Percentiles rank a stretch among this genome's conserved stretches.
These are phyloP conservation scores for Suillus fuscotomentosus DNA, from an alignment of 768 basidiomycete species.

Conservation along the genomic window DNA sequence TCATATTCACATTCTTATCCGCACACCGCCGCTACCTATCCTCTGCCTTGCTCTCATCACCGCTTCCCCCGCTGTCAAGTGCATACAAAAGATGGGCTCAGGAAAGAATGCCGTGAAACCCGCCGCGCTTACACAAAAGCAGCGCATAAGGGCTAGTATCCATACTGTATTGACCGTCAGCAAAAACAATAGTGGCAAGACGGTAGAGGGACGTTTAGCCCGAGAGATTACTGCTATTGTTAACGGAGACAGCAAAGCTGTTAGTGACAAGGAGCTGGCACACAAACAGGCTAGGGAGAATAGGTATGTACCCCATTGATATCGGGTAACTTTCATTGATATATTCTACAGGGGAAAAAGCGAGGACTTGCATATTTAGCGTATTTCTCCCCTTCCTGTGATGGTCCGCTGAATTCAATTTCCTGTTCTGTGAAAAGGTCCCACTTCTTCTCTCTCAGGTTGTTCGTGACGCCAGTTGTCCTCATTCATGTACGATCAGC, in stretches of 20 bases:
- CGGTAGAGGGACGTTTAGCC: constrained; percentile 69
- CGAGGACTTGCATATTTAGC: too few species aligned
- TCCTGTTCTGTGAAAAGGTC: too few species aligned
- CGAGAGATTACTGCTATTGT: constrained; percentile 73
- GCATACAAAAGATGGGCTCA: constrained; percentile 54
- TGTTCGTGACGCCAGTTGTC: too few species aligned
- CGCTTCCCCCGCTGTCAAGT: constrained; percentile 70
- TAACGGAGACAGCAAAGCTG: constrained; percentile 57
- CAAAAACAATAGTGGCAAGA: constrained; percentile 53
- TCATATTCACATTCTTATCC: constrained; percentile 71
- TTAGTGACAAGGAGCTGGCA: constrained; percentile 58
- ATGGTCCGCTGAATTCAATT: too few species aligned
- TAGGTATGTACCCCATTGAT: constrained; percentile 48
- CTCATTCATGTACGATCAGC: too few species aligned
- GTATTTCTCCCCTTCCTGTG: too few species aligned
- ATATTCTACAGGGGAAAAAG: constrained; percentile 18
- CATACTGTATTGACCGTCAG: constrained; percentile 68
- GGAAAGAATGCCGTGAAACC: constrained; percentile 70
- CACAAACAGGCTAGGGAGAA: constrained; percentile 77
- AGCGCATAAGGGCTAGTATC: constrained; percentile 69
- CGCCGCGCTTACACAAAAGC: constrained; percentile 74
- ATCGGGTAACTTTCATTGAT: constrained; percentile 7
- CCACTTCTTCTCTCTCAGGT: too few species aligned
- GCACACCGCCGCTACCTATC: constrained; percentile 77
- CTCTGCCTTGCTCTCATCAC: constrained; percentile 67